Evolutionary conservation across 1,284 basidiomycete genomes (phyloP).

Genomic region (Trichosporon sp.): DNA sequence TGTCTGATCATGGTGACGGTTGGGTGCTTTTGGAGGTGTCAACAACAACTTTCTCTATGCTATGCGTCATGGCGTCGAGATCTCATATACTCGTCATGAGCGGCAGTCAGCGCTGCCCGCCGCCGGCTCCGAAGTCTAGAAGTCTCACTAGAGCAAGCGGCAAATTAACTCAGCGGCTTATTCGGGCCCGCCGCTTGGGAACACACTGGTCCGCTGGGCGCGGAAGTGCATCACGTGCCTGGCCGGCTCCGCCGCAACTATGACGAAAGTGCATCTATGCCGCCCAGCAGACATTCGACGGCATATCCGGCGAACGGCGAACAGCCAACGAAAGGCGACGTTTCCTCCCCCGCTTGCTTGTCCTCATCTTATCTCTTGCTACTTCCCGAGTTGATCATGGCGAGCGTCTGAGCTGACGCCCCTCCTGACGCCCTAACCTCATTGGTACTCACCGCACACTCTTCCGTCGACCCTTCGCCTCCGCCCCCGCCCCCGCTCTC

Average conservation of each 20-base stretch:
- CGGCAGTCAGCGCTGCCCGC: background rate
- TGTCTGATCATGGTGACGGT: constrained; percentile 12
- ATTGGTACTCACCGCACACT: no score
- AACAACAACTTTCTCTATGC: background rate
- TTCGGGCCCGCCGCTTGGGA: background rate
- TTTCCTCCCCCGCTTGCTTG: background rate
- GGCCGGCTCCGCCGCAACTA: background rate
- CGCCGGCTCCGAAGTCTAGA: background rate
- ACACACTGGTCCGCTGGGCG: no score
- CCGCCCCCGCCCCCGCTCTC: background rate
- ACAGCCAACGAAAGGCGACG: background rate
- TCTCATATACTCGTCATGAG: background rate
- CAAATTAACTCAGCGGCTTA: background rate
- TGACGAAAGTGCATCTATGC: constrained; percentile 1
- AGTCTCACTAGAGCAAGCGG: no score
- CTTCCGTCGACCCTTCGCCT: background rate
- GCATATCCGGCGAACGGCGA: background rate
- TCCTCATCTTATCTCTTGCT: background rate
- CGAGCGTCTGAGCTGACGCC: background rate
- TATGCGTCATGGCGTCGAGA: background rate
- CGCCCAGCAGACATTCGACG: background rate
- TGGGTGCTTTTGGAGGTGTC: background rate
- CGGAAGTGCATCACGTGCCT: background rate
- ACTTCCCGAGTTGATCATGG: background rate
- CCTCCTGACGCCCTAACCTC: background rate